Evolutionary conservation across 441 rosid genomes (phyloP).

Genomic region (Hura crepitans): DNA sequence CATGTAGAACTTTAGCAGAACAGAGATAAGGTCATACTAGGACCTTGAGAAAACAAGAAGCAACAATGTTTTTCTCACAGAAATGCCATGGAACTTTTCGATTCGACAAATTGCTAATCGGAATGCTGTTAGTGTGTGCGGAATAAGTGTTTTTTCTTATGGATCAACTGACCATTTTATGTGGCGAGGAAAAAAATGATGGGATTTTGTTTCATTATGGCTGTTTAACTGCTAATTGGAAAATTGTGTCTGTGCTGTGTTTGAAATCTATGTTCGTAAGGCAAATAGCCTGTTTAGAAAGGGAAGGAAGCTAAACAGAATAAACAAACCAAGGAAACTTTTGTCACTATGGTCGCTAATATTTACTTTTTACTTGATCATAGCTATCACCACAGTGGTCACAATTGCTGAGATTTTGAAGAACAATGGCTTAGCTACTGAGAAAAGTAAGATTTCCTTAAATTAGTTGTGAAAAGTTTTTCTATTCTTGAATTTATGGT

Average conservation of each 20-base stretch:
- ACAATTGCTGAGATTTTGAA: conserved; percentile 90
- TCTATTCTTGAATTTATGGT: not conserved
- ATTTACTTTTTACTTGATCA: not conserved
- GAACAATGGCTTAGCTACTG: conserved; percentile 85
- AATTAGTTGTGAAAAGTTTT: not conserved
- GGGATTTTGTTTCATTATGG: too few species aligned
- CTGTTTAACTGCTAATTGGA: too few species aligned
- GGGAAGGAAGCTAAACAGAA: not conserved
- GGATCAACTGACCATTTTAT: too few species aligned
- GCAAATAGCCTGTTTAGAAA: not conserved
- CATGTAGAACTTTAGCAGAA: not conserved
- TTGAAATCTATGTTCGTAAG: not conserved
- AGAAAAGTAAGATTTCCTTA: conserved; percentile 55
- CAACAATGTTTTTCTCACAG: too few species aligned
- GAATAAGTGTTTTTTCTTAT: too few species aligned
- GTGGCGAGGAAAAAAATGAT: too few species aligned
- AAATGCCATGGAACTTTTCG: too few species aligned
- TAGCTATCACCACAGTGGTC: conserved; percentile 89
- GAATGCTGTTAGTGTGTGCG: too few species aligned
- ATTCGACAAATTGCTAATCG: too few species aligned
- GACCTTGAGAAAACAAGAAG: too few species aligned
- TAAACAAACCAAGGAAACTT: not conserved
- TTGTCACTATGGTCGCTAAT: not conserved
- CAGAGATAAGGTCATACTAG: too few species aligned
- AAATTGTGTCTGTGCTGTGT: not conserved